Evolutionary conservation across 768 basidiomycete species (phyloP).

Genomic region (Suillus brevipes): DNA sequence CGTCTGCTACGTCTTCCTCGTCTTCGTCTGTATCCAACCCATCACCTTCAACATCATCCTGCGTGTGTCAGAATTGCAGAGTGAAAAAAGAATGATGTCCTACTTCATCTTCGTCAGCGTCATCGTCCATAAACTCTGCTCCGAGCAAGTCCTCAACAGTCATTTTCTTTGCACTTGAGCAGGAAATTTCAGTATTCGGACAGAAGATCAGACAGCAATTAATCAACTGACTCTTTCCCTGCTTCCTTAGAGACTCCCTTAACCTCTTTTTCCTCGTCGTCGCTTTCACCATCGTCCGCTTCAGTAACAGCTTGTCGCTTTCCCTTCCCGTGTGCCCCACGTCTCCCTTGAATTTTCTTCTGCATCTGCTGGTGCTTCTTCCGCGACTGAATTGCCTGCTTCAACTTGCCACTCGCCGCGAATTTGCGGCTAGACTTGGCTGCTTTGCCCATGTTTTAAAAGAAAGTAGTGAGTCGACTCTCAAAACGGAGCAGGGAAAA

Average conservation of each 20-base stretch:
- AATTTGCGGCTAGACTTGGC: conserved; percentile 87
- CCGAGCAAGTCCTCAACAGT: conserved; percentile 77
- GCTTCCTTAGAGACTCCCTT: conserved; percentile 4
- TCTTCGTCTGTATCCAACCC: conserved; percentile 44
- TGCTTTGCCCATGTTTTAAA: conserved; percentile 54
- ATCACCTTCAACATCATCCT: conserved; percentile 23
- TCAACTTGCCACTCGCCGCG: conserved; percentile 83
- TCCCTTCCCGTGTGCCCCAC: conserved; percentile 43
- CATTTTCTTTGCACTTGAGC: conserved; percentile 41
- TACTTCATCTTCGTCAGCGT: conserved; percentile 34
- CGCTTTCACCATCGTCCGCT: conserved; percentile 33
- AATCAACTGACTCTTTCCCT: conserved; percentile 10
- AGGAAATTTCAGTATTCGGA: neutral
- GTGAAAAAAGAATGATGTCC: conserved; percentile 13
- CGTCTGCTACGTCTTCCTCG: conserved; percentile 46
- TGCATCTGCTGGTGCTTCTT: conserved; percentile 76
- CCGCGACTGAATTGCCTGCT: conserved; percentile 82
- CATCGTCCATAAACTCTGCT: conserved; percentile 69
- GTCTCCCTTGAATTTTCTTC: conserved; percentile 68
- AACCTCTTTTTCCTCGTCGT: conserved; percentile 25
- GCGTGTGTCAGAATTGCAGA: conserved; percentile 9
- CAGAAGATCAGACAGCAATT: neutral
- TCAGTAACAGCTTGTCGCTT: conserved; percentile 27
- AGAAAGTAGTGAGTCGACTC: neutral
- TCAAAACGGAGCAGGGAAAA: neutral